Percentiles rank a stretch among this genome's conserved stretches.
phyloP scores from a whole-genome alignment of 2,329 filamentous ascomycete genomes.

The Phyllosticta capitalensis region DNA sequence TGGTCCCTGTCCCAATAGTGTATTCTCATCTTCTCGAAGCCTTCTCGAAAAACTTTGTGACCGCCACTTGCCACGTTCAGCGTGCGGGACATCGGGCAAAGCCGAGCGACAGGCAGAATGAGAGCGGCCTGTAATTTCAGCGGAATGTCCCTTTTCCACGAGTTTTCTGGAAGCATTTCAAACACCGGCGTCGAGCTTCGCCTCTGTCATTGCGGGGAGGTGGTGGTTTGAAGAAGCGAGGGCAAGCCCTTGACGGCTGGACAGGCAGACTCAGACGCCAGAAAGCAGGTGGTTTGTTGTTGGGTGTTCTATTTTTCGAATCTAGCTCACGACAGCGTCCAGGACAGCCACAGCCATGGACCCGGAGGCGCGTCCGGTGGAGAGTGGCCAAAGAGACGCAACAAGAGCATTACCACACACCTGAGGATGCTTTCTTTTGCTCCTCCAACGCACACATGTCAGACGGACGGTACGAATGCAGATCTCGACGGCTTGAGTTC shows the following conservation, averaged over 20 bases:
- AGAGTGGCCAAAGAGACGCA: neutral
- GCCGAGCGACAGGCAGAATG: neutral
- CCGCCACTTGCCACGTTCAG: neutral
- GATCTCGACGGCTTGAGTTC: neutral
- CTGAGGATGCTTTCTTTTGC: neutral
- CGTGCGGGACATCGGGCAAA: neutral
- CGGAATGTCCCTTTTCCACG: neutral
- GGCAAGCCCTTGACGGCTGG: neutral
- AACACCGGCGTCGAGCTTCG: neutral
- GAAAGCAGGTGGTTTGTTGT: neutral
- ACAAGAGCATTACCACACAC: neutral
- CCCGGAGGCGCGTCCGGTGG: neutral
- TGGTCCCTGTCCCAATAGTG: neutral
- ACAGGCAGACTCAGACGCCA: neutral
- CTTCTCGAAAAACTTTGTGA: neutral
- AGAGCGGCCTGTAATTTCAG: neutral
- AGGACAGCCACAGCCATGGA: neutral
- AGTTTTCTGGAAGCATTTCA: neutral
- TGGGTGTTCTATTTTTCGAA: neutral
- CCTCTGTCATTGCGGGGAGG: neutral
- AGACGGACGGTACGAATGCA: neutral
- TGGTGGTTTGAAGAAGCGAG: neutral
- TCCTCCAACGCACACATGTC: neutral
- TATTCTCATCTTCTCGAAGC: neutral
- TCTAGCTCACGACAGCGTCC: neutral